A percentile compares a stretch with the other conserved stretches of the same genome.
Conservation (phyloP, 2,329 filamentous ascomycete species). For the Fusarium redolens region DNA sequence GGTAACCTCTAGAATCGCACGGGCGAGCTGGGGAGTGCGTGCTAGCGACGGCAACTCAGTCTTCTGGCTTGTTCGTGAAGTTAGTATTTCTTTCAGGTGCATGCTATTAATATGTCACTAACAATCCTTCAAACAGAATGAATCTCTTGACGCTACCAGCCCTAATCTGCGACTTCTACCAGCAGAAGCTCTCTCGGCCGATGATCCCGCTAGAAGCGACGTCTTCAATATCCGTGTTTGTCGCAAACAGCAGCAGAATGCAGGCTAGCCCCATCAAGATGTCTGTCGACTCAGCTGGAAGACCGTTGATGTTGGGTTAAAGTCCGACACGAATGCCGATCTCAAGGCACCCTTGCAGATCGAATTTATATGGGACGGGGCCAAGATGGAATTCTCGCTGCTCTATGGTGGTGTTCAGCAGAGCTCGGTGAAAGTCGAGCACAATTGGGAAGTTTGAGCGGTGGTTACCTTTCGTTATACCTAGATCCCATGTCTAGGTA, state of each 20-base stretch:
- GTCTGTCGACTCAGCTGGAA: not conserved
- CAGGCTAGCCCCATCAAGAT: no score
- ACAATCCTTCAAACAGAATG: not conserved
- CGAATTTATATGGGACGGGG: not conserved
- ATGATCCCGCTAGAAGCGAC: fast-evolving
- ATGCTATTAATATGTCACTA: not conserved
- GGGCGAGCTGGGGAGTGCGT: not conserved
- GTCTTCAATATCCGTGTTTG: not conserved
- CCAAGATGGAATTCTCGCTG: not conserved
- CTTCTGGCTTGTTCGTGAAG: not conserved
- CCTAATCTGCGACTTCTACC: not conserved
- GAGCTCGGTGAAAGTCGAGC: not conserved
- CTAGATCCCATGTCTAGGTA: not conserved
- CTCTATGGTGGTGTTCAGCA: not conserved
- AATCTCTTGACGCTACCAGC: not conserved
- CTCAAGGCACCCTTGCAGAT: not conserved
- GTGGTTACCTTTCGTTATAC: not conserved
- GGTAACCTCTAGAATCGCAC: not conserved
- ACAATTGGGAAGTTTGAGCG: not conserved
- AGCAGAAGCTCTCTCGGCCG: fast-evolving
- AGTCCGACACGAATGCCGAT: fast-evolving
- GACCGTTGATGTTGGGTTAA: fast-evolving
- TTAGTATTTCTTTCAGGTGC: not conserved
- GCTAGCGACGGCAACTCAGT: fast-evolving
- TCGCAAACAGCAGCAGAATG: not conserved